Evolutionary conservation across 2,329 filamentous ascomycete genomes (phyloP).

Genomic region (Aureobasidium lini): DNA sequence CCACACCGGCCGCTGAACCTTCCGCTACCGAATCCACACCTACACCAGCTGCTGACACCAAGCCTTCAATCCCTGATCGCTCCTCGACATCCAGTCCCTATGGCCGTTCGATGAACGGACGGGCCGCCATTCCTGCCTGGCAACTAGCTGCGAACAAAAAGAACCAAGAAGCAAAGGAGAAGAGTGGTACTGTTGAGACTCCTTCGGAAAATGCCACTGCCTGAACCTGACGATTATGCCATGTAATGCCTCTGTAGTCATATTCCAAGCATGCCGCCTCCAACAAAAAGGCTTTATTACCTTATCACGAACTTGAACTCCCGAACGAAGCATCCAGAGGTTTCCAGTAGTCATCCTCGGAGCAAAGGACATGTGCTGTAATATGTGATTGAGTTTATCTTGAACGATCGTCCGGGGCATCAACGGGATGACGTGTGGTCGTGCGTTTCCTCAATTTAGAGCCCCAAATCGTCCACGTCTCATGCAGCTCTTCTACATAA

Average conservation of each 20-base stretch:
- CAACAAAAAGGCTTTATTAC: no score
- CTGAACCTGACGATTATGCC: background rate
- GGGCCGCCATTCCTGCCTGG: conserved; percentile 43
- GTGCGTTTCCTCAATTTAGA: no score
- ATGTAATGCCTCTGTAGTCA: background rate
- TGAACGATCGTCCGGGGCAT: no score
- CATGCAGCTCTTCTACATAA: no score
- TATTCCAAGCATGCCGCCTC: no score
- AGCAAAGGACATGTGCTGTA: no score
- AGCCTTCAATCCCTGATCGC: background rate
- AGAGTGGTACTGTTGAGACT: conserved; percentile 12
- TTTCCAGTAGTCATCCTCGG: no score
- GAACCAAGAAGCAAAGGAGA: conserved; percentile 30
- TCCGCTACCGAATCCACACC: conserved; percentile 23
- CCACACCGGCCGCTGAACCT: background rate
- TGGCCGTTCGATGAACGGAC: conserved; percentile 14
- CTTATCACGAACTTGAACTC: no score
- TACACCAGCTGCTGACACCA: conserved; percentile 18
- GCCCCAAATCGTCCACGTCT: no score
- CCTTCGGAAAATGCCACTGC: conserved; percentile 6
- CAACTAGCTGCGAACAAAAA: conserved; percentile 45
- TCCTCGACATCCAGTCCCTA: conserved; percentile 15
- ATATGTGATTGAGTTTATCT: no score
- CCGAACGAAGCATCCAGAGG: no score
- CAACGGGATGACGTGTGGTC: no score